These are phyloP conservation scores for Eucalyptus tenuipes DNA, from an alignment of 345 rosid species.

Conservation along the genomic window DNA sequence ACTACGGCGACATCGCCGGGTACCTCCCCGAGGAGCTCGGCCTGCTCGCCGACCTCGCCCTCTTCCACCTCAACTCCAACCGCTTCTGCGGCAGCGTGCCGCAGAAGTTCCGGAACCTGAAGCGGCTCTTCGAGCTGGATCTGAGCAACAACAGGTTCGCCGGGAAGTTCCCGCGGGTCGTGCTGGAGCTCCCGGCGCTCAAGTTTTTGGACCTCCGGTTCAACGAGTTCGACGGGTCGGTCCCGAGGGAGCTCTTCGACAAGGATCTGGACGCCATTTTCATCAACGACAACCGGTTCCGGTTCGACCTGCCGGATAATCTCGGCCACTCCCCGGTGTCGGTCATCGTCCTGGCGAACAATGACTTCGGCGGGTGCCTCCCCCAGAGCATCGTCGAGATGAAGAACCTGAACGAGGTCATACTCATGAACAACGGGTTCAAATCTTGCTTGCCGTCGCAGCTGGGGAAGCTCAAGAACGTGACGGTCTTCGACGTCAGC, in stretches of 20 bases:
- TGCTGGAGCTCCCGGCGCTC: constrained; percentile 34
- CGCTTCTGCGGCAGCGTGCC: constrained; percentile 66
- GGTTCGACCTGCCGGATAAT: constrained; percentile 46
- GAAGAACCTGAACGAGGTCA: constrained; percentile 57
- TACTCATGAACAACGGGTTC: constrained; percentile 49
- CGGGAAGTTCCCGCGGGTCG: constrained; percentile 55
- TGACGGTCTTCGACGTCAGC: constrained; percentile 66
- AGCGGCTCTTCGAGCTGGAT: constrained; percentile 59
- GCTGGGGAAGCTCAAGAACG: constrained; percentile 43
- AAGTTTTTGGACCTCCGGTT: constrained; percentile 66
- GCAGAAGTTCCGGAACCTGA: constrained; percentile 23
- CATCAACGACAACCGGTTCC: constrained; percentile 62
- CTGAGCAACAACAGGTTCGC: constrained; percentile 70
- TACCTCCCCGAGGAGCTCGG: constrained; percentile 68
- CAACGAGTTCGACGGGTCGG: constrained; percentile 66
- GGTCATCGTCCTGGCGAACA: constrained; percentile 65
- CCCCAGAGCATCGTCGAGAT: constrained; percentile 60
- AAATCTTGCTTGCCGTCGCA: constrained; percentile 57
- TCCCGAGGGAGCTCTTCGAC: constrained; percentile 49
- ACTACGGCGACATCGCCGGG: constrained; percentile 72
- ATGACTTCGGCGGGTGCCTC: constrained; percentile 56
- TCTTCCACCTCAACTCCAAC: constrained; percentile 71
- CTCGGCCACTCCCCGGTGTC: constrained; percentile 73
- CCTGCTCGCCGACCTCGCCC: constrained; percentile 51
- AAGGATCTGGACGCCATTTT: constrained; percentile 56